A percentile compares a stretch with the other conserved stretches of the same genome.
Conservation (phyloP, 78 protist genomes). For the Pigoraptor vietnamica region DNA sequence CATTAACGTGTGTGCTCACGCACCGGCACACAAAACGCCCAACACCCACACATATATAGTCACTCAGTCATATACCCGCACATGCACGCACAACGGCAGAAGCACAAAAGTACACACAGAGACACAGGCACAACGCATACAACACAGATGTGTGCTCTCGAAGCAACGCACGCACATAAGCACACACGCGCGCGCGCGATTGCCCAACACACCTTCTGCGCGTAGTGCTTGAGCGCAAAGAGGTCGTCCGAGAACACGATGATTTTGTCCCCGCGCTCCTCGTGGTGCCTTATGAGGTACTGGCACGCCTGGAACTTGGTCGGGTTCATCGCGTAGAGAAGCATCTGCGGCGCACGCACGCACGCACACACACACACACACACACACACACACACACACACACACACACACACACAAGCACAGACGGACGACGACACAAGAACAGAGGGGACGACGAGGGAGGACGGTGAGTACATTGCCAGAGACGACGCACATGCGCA, state of each 20-base stretch:
- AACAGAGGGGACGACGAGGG: background rate
- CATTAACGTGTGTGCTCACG: no score
- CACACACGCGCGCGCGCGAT: no score
- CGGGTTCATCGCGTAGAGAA: conserved; percentile 90
- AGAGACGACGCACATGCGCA: background rate
- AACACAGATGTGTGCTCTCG: no score
- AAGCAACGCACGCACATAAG: no score
- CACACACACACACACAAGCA: background rate
- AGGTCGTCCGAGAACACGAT: conserved; percentile 90
- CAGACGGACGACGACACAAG: background rate
- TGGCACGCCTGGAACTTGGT: conserved; percentile 68
- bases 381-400: background rate
- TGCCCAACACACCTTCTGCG: conserved; percentile 46
- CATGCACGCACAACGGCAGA: no score
- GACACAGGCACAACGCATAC: no score
- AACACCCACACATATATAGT: no score
- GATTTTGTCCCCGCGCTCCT: conserved; percentile 84
- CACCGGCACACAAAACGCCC: no score
- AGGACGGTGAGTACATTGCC: no score
- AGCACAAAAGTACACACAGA: no score
- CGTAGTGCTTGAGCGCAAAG: conserved; percentile 75
- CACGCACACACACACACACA: no score
- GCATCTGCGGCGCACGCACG: conserved; percentile 11
- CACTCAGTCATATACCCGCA: no score
- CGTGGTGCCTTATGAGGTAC: conserved; percentile 78